A percentile compares a stretch with the other conserved stretches of the same genome.
phyloP scores from a whole-genome alignment of 2,329 filamentous ascomycete species.

The Pleurostoma richardsiae region DNA sequence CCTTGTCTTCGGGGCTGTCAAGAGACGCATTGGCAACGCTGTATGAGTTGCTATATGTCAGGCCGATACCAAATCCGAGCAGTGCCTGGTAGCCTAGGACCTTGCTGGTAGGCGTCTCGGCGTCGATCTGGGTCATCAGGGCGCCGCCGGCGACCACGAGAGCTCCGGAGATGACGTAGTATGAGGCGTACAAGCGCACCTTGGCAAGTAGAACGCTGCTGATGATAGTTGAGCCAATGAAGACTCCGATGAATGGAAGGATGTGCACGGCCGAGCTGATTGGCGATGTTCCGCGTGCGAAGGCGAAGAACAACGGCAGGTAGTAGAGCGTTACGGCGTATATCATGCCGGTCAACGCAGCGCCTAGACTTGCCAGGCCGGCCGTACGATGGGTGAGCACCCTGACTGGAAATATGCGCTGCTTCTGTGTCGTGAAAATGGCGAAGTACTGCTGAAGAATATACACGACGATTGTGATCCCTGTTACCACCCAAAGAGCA shows the following conservation, averaged over 20 bases:
- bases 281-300: conserved; percentile 34
- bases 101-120: conserved; percentile 14
- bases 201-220: conserved; percentile 30
- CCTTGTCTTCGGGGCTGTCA: conserved; percentile 14
- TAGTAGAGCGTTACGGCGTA: conserved; percentile 43
- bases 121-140: conserved; percentile 17
- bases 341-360: conserved; percentile 24
- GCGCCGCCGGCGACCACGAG: conserved; percentile 18
- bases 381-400: conserved; percentile 31
- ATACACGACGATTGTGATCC: conserved; percentile 36
- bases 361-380: conserved; percentile 36
- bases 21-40: conserved; percentile 20
- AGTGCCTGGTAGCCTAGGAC: conserved; percentile 24
- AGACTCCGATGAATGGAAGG: conserved; percentile 34
- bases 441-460: conserved; percentile 37
- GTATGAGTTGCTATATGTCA: conserved; percentile 22
- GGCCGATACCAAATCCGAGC: conserved; percentile 23
- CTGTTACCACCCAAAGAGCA: conserved; percentile 40
- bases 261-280: conserved; percentile 34
- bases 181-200: conserved; percentile 28
- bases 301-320: conserved; percentile 50
- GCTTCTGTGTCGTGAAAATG: conserved; percentile 34
- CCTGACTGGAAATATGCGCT: conserved; percentile 37
- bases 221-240: conserved; percentile 27
- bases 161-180: conserved; percentile 21